A percentile compares a stretch with the other conserved stretches of the same genome.
Conservation (phyloP, 192 early-diverging fungal species). For the Entomortierella beljakovae region DNA sequence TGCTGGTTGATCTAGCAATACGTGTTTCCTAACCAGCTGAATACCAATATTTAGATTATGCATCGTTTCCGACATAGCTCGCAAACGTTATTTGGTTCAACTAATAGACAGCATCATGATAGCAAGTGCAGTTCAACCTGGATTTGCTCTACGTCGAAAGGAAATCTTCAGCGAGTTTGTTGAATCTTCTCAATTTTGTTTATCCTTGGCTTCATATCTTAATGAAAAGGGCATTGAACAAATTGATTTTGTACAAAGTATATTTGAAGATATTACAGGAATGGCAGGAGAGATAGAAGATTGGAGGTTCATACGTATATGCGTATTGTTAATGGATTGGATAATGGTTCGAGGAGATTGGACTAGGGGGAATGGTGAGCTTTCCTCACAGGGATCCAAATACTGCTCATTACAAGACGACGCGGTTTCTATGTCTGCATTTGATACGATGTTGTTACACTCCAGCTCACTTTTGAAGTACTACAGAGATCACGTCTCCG, state of each 20-base stretch:
- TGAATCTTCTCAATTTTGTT: slow-evolving; percentile 4
- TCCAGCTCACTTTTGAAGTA: not conserved
- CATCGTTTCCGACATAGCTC: slow-evolving; percentile 9
- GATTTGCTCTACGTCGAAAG: slow-evolving; percentile 7
- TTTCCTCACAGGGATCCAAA: not conserved
- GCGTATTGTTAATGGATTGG: slow-evolving; percentile 13
- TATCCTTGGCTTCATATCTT: not conserved
- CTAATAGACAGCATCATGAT: slow-evolving; percentile 17
- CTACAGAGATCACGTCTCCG: not conserved
- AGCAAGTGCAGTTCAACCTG: not conserved
- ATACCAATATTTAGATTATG: slow-evolving; percentile 13
- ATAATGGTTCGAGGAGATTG: not conserved
- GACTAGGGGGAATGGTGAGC: not conserved
- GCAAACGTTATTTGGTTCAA: not conserved
- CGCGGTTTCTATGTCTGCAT: not conserved
- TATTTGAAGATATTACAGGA: slow-evolving; percentile 20
- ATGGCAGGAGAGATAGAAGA: slow-evolving; percentile 31
- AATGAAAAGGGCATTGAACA: not conserved
- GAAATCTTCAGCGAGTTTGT: slow-evolving; percentile 2
- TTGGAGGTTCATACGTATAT: slow-evolving; percentile 29
- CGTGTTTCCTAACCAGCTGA: not conserved
- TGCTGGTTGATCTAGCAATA: not conserved
- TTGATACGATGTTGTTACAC: not conserved
- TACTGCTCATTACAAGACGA: not conserved
- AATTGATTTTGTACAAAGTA: not conserved